phyloP scores from a whole-genome alignment of 2,329 filamentous ascomycete genomes.

The Colletotrichum australisinense region DNA sequence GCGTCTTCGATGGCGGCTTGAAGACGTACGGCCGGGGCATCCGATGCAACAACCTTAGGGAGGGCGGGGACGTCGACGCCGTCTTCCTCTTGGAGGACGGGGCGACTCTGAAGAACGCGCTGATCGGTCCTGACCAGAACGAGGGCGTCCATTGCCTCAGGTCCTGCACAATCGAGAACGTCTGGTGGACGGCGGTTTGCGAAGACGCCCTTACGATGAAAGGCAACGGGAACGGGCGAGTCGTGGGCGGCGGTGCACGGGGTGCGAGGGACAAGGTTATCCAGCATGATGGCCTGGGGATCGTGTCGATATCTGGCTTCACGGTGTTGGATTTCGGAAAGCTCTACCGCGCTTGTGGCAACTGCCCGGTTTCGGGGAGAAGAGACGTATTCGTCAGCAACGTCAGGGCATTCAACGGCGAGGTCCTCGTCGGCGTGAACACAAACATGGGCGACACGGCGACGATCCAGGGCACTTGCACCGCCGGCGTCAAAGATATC shows the following conservation, averaged over 20 bases:
- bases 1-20: conserved; percentile 43
- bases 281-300: conserved; percentile 36
- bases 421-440: conserved; percentile 36
- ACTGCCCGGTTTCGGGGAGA: conserved; percentile 35
- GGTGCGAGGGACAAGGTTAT: conserved; percentile 34
- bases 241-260: conserved; percentile 33
- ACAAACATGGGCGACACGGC: conserved; percentile 36
- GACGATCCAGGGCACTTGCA: conserved; percentile 34
- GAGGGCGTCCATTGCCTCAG: conserved; percentile 60
- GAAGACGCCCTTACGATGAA: conserved; percentile 41
- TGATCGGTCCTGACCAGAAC: conserved; percentile 56
- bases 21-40: conserved; percentile 52
- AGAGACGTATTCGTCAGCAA: conserved; percentile 35
- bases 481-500: conserved; percentile 35
- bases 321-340: conserved; percentile 34
- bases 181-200: conserved; percentile 62
- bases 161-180: conserved; percentile 54
- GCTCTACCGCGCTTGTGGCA: conserved; percentile 37
- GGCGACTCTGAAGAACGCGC: conserved; percentile 56
- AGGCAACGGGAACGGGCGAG: conserved; percentile 32
- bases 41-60: conserved; percentile 53
- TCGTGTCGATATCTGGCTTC: conserved; percentile 35
- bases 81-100: conserved; percentile 55
- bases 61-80: conserved; percentile 57
- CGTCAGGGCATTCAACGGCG: conserved; percentile 37